Evolutionary conservation across 2,329 filamentous ascomycete species (phyloP).

Genomic region (Bretziella fagacearum): DNA sequence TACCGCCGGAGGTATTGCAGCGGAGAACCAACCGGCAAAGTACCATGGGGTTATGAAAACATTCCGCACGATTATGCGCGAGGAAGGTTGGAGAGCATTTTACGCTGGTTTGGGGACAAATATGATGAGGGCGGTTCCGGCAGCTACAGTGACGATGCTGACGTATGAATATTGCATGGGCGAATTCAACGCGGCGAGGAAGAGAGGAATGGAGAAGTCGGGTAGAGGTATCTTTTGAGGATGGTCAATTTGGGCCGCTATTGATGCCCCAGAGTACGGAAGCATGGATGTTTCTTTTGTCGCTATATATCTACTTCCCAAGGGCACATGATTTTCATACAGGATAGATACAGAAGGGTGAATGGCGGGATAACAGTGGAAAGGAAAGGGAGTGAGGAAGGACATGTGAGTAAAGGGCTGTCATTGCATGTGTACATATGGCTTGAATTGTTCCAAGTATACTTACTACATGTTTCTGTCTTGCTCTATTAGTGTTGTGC

Average conservation of each 20-base stretch:
- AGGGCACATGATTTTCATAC: not conserved
- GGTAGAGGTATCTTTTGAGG: slow-evolving; percentile 1
- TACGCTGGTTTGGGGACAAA: slow-evolving; percentile 97
- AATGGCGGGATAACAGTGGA: too few relatives aligned
- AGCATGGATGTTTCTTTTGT: not conserved
- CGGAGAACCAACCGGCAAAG: slow-evolving; percentile 24
- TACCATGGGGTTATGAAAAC: slow-evolving; percentile 73
- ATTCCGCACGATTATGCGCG: slow-evolving; percentile 64
- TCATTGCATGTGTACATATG: too few relatives aligned
- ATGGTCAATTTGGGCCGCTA: too few relatives aligned
- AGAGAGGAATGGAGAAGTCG: slow-evolving; percentile 5
- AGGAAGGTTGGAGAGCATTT: slow-evolving; percentile 93
- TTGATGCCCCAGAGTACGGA: not conserved
- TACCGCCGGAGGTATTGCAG: slow-evolving; percentile 23
- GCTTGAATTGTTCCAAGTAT: too few relatives aligned
- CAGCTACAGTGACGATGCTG: slow-evolving; percentile 92
- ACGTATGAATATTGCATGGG: slow-evolving; percentile 73
- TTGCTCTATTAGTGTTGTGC: not conserved
- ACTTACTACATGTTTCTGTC: too few relatives aligned
- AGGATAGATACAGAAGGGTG: too few relatives aligned
- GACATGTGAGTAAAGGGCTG: too few relatives aligned
- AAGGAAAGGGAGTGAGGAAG: too few relatives aligned
- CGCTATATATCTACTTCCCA: not conserved
- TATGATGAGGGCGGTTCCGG: slow-evolving; percentile 87
- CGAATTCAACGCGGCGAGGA: slow-evolving; percentile 23